phyloP scores from a whole-genome alignment of 257 asterid species.

The Solanum rostratum region DNA sequence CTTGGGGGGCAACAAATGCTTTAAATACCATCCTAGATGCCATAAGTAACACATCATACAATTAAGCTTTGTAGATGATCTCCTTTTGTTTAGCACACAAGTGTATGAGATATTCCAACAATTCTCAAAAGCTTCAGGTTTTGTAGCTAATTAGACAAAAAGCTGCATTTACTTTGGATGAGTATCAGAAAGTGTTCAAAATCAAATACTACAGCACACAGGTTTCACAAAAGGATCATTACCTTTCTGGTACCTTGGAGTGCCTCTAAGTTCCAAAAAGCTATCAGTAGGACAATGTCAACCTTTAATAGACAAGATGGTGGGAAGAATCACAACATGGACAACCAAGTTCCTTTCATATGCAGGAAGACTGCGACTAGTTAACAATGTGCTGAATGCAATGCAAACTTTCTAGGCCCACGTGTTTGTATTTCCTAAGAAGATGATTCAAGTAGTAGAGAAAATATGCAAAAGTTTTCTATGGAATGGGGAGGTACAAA shows the following conservation, averaged over 20 bases:
- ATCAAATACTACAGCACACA: background rate
- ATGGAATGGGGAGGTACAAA: background rate
- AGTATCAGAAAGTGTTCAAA: background rate
- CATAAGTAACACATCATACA: background rate
- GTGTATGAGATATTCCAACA: background rate
- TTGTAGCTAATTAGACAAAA: background rate
- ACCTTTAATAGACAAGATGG: background rate
- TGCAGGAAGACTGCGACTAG: fast-evolving
- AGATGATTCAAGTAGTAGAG: background rate
- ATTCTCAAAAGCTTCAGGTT: background rate
- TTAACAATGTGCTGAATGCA: too few relatives aligned
- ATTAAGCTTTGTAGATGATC: too few relatives aligned
- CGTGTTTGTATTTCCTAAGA: background rate
- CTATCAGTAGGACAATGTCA: background rate
- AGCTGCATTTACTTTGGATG: background rate
- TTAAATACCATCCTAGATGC: too few relatives aligned
- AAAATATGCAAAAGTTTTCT: background rate
- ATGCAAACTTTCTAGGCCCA: background rate
- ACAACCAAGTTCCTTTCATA: background rate
- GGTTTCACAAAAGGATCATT: background rate
- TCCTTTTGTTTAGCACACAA: background rate
- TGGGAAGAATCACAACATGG: background rate
- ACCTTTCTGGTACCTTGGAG: background rate
- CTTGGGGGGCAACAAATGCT: too few relatives aligned
- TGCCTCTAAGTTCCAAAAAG: background rate